Evolutionary conservation across 1,284 basidiomycete species (phyloP), one percentile per base, ranked within the genome.

Genomic region (Waitea zeae): DNA sequence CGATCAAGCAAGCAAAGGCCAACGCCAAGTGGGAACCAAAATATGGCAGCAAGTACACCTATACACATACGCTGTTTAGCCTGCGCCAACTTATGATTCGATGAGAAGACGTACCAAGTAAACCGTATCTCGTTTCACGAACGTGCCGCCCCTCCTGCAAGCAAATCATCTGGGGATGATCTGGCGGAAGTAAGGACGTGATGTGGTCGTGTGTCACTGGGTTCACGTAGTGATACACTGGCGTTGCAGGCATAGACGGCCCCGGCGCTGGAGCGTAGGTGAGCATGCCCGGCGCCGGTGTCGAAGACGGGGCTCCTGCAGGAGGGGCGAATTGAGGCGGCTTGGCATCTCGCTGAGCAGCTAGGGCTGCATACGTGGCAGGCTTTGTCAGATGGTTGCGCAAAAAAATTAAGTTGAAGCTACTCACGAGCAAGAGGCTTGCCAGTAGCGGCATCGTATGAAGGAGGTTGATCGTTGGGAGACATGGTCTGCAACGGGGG

Each of bases 21-120:
- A 30, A 86, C 61, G 4, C 81, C 81, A 0, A 83, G 52, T 1
- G 81, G 81, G 56, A 86, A 86, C 79, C 81, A 86, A 41, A 86
- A 58, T 17, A 86, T 56, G 3, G 81, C 81, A 11, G 77, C 76
- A 13, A 86, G 54, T 17, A 86, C 52, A 39, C 80, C 79, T 80
- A 40, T 12, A 38, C n/a, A 26, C 29, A 20, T 17, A 5, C n/a
- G 24, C 38, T 38, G 30, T 41, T 34, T 31, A 20, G 12, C 15
- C 5, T n/a, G n/a, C n/a, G 22, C 12, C 34, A 30, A 19, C 20
- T 20, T 12, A 27, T 30, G 13, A 22, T n/a, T 33, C 31, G 4
- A 19, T 17, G 20, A 17, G 20, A 29, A 15, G 19, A 59, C 73
- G 46, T 46, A 71, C 78, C 80, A 12, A 83, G 59, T 2, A 80